Percentiles rank a stretch among this genome's conserved stretches.
phyloP scores from a whole-genome alignment of 164 flowering plant species.

The Magnolia sinica region DNA sequence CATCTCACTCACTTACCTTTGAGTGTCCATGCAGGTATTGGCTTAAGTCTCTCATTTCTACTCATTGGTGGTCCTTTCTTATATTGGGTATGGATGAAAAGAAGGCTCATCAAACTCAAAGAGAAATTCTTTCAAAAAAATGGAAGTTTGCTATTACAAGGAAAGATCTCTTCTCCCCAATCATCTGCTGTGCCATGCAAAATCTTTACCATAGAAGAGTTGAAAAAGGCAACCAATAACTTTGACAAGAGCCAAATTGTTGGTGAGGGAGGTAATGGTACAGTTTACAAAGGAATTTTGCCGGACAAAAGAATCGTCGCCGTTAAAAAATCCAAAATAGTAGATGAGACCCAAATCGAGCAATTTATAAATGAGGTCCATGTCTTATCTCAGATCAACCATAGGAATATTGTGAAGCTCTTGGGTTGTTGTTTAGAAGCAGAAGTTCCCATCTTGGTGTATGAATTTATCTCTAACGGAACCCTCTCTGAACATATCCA shows the following conservation, averaged over 20 bases:
- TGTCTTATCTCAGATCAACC: conserved; percentile 1
- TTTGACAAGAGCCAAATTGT: conserved; percentile 9
- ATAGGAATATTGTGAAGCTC: conserved; percentile 8
- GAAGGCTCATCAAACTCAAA: conserved; percentile 7
- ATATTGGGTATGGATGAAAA: conserved; percentile 10
- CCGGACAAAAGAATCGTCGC: conserved; percentile 16
- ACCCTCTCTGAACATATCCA: conserved; percentile 4
- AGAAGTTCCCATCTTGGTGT: conserved; percentile 2
- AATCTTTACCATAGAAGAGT: conserved; percentile 8
- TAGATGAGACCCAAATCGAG: conserved; percentile 3
- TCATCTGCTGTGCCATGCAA: not conserved
- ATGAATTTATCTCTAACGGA: conserved; percentile 1
- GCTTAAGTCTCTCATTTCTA: not conserved
- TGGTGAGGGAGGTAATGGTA: conserved; percentile 21
- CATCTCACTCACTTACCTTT: not conserved
- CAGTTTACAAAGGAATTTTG: conserved; percentile 20
- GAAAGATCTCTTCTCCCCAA: no score
- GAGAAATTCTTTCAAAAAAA: conserved; percentile 6
- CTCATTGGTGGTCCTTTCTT: not conserved
- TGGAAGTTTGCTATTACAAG: no score
- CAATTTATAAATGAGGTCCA: conserved; percentile 9
- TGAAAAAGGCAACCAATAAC: conserved; percentile 17
- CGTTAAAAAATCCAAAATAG: conserved; percentile 13
- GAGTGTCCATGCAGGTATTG: not conserved
- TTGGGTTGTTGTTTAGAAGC: conserved; percentile 7